Evolutionary conservation across 2,329 filamentous ascomycete genomes (phyloP).

Genomic region (Juglanconis juglandina): DNA sequence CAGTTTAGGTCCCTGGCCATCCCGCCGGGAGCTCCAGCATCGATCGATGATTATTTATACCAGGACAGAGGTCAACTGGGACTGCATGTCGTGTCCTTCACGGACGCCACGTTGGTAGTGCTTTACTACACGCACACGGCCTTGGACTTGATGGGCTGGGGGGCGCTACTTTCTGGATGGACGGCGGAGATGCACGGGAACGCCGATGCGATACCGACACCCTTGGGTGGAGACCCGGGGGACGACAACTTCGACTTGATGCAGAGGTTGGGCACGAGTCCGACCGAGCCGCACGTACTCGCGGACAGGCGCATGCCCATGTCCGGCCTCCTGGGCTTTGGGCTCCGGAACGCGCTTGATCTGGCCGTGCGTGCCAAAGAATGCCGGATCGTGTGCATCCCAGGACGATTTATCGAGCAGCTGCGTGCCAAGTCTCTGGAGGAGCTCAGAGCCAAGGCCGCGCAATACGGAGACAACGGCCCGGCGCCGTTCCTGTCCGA

Average conservation of each 20-base stretch:
- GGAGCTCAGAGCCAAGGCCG: slow-evolving; percentile 20
- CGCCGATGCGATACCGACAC: slow-evolving; percentile 31
- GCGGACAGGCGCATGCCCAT: slow-evolving; percentile 19
- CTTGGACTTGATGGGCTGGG: slow-evolving; percentile 38
- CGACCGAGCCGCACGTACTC: slow-evolving; percentile 25
- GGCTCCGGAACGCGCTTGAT: slow-evolving; percentile 25
- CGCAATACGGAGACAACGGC: neutral
- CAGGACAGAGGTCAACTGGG: slow-evolving; percentile 38
- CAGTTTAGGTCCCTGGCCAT: slow-evolving; percentile 22
- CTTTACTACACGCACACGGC: slow-evolving; percentile 41
- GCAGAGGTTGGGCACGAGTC: slow-evolving; percentile 22
- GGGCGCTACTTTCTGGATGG: slow-evolving; percentile 39
- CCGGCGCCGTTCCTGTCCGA: slow-evolving; percentile 32
- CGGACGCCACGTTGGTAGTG: slow-evolving; percentile 39
- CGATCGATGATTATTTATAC: slow-evolving; percentile 34
- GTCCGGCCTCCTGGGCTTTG: slow-evolving; percentile 25
- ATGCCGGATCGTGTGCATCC: slow-evolving; percentile 35
- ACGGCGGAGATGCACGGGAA: slow-evolving; percentile 33
- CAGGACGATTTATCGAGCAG: slow-evolving; percentile 24
- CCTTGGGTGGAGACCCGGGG: slow-evolving; percentile 21
- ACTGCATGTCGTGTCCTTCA: slow-evolving; percentile 41
- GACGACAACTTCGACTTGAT: slow-evolving; percentile 28
- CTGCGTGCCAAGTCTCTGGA: slow-evolving; percentile 26
- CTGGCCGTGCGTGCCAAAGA: slow-evolving; percentile 28
- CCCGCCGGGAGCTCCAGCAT: slow-evolving; percentile 22